Percentiles rank a stretch among this genome's conserved stretches.
phyloP scores from a whole-genome alignment of 1,139 yeast species.

The Candida albicans region DNA sequence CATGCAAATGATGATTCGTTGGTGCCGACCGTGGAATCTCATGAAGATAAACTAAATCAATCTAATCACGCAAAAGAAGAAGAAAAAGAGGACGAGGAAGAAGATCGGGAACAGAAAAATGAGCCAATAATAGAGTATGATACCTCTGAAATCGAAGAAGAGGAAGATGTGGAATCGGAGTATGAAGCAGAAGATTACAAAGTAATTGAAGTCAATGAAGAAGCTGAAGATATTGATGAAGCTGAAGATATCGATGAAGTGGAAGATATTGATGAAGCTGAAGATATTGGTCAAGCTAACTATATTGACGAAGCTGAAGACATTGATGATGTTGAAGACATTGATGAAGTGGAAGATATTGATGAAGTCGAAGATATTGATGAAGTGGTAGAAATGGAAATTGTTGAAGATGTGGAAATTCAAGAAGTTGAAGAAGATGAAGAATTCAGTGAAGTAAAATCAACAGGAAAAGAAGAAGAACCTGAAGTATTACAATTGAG shows the following conservation, averaged over 20 bases:
- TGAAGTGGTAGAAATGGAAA: too few relatives aligned
- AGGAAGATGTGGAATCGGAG: not conserved
- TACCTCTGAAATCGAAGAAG: not conserved
- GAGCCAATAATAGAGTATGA: too few relatives aligned
- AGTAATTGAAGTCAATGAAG: not conserved
- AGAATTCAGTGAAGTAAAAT: too few relatives aligned
- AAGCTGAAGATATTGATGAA: not conserved
- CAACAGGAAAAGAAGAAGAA: not conserved
- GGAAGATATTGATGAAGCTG: too few relatives aligned
- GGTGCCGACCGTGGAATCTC: not conserved
- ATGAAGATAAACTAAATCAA: too few relatives aligned
- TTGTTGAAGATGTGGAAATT: too few relatives aligned
- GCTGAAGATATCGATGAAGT: conserved; percentile 1
- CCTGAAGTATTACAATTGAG: too few relatives aligned
- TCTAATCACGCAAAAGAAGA: too few relatives aligned
- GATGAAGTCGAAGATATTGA: conserved; percentile 3
- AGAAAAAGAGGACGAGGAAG: too few relatives aligned
- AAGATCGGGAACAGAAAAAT: too few relatives aligned
- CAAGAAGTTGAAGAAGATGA: too few relatives aligned
- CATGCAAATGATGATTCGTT: not conserved
- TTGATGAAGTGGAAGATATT: not conserved
- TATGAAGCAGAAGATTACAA: not conserved
- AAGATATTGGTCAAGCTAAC: too few relatives aligned
- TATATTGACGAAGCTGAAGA: conserved; percentile 4
- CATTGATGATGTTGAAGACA: conserved; percentile 5